phyloP scores from a whole-genome alignment of 176 grass and related monocot genomes.

The Typha latifolia region DNA sequence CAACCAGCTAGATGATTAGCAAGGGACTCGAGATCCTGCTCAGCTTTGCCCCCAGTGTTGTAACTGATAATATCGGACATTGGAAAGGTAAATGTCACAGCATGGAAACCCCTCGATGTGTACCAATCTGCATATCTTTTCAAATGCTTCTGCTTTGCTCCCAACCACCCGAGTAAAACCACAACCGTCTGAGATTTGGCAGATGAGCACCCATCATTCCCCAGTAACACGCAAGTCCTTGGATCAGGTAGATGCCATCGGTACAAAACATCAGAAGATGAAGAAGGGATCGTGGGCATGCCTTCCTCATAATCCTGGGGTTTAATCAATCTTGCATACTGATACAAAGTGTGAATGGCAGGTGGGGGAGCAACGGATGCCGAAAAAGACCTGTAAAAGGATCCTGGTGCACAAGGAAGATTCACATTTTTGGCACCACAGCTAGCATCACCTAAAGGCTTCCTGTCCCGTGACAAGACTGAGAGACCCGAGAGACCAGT shows the following conservation, averaged over 20 bases:
- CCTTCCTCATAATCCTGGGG: conserved; percentile 1
- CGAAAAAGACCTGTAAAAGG: conserved; percentile 6
- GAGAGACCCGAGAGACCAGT: conserved; percentile 12
- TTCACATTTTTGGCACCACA: conserved; percentile 5
- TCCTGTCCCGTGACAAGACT: conserved; percentile 12
- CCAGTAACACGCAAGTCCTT: neutral
- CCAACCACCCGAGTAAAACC: conserved; percentile 86
- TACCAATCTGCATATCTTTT: conserved; percentile 90
- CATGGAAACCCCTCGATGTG: conserved; percentile 78
- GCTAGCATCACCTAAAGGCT: neutral
- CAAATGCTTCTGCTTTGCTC: conserved; percentile 79
- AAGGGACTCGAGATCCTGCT: conserved; percentile 59
- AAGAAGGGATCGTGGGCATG: conserved; percentile 24
- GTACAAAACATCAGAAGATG: conserved; percentile 48
- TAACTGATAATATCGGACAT: conserved; percentile 79
- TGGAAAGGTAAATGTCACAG: conserved; percentile 75
- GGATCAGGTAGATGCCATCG: conserved; percentile 82
- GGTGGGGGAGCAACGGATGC: conserved; percentile 37
- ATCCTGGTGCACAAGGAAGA: neutral
- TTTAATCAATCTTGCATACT: conserved; percentile 51
- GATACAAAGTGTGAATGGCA: conserved; percentile 45
- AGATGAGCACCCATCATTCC: neutral
- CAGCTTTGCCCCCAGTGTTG: conserved; percentile 57
- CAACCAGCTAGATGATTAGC: conserved; percentile 64
- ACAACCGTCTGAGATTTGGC: conserved; percentile 62